Percentiles rank a stretch among this genome's conserved stretches.
phyloP scores from a whole-genome alignment of 1,139 yeast genomes.

The Saccharomyces hybrid region DNA sequence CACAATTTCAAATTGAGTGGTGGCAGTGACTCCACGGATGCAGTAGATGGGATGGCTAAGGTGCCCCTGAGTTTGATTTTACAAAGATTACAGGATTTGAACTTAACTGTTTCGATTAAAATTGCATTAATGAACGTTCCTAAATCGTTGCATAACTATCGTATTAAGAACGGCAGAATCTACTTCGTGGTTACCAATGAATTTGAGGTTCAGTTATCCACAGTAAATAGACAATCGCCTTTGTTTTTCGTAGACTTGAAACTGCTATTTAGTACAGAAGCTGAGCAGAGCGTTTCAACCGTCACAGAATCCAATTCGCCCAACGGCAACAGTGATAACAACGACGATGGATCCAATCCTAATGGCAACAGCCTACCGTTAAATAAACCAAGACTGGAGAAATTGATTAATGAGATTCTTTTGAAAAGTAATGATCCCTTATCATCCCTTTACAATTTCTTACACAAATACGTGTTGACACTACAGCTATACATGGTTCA shows the following conservation, averaged over 20 bases:
- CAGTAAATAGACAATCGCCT: conserved; percentile 63
- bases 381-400: conserved; percentile 37
- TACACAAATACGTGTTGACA: conserved; percentile 65
- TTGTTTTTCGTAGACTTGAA: conserved; percentile 72
- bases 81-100: conserved; percentile 58
- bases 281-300: neutral
- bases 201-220: conserved; percentile 63
- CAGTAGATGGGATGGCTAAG: conserved; percentile 38
- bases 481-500: conserved; percentile 67
- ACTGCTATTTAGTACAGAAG: conserved; percentile 38
- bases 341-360: neutral
- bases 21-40: conserved; percentile 13
- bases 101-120: conserved; percentile 65
- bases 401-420: conserved; percentile 50
- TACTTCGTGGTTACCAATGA: conserved; percentile 57
- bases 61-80: conserved; percentile 53
- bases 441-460: conserved; percentile 53
- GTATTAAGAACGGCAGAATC: conserved; percentile 68
- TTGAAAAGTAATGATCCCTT: conserved; percentile 43
- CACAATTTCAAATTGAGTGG: conserved; percentile 41
- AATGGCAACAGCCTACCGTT: conserved; percentile 16
- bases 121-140: conserved; percentile 69
- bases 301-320: conserved; percentile 5
- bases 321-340: neutral
- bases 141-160: conserved; percentile 50